These are phyloP conservation scores for Verticillium zaregamsianum DNA, from an alignment of 2,329 filamentous ascomycete species.

Conservation along the genomic window DNA sequence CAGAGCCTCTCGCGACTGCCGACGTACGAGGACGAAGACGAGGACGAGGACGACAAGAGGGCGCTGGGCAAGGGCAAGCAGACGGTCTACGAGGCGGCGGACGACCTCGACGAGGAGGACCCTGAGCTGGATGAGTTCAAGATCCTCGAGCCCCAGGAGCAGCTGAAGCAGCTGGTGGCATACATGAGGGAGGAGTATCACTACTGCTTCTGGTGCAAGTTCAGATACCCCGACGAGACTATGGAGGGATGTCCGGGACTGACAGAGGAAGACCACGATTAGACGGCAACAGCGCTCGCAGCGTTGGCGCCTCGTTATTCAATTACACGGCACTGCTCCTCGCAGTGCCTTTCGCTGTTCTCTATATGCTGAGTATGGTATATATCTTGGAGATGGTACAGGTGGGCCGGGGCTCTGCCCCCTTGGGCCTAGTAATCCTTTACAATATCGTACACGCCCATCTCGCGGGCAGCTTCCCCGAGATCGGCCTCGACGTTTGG, in stretches of 20 bases:
- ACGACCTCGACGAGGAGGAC: conserved; percentile 74
- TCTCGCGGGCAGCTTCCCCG: conserved; percentile 31
- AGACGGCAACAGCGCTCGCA: background rate
- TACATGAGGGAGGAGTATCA: conserved; percentile 66
- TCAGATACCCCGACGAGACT: conserved; percentile 63
- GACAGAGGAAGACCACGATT: conserved; percentile 78
- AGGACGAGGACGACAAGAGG: conserved; percentile 65
- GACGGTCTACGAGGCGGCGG: conserved; percentile 54
- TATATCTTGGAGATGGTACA: background rate
- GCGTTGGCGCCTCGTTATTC: background rate
- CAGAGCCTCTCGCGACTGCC: conserved; percentile 60
- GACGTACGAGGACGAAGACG: conserved; percentile 62
- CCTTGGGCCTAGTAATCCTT: background rate
- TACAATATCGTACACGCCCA: conserved; percentile 35
- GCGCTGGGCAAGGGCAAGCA: conserved; percentile 57
- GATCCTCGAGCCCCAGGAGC: conserved; percentile 60
- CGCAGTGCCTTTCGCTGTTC: background rate
- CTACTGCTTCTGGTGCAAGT: conserved; percentile 98
- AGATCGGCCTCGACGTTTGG: conserved; percentile 20
- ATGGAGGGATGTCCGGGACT: conserved; percentile 89
- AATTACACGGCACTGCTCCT: background rate
- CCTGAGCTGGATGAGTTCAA: conserved; percentile 77
- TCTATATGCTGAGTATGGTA: background rate
- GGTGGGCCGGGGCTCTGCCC: background rate
- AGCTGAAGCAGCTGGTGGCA: conserved; percentile 60